A percentile compares a stretch with the other conserved stretches of the same genome.
These are phyloP conservation scores for Botryotinia convoluta DNA, from an alignment of 2,329 filamentous ascomycete genomes.

Conservation along the genomic window DNA sequence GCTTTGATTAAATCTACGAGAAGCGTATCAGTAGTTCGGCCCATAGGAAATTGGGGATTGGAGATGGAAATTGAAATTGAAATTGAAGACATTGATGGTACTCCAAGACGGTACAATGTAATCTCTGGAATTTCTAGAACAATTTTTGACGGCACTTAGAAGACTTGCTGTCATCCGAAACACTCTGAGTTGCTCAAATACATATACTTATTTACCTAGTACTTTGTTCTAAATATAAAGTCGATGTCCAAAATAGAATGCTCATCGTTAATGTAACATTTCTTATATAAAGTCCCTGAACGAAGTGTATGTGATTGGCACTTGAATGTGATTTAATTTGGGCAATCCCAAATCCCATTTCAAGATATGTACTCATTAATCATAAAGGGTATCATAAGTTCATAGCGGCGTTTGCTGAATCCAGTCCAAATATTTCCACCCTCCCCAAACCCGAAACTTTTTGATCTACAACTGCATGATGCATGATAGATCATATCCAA, in stretches of 20 bases:
- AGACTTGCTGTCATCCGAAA: not conserved
- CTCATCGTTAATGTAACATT: not conserved
- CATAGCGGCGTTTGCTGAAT: not conserved
- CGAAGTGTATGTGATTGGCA: not conserved
- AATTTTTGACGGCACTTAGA: not conserved
- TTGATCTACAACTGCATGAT: not conserved
- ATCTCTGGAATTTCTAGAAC: constrained; percentile 5
- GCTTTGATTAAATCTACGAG: not conserved
- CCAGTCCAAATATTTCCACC: not conserved
- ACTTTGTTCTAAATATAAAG: not conserved
- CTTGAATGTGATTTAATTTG: not conserved
- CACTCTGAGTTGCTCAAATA: not conserved
- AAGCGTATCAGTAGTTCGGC: not conserved
- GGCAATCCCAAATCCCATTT: not conserved
- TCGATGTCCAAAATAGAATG: not conserved
- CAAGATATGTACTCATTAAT: not conserved
- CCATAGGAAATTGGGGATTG: not conserved
- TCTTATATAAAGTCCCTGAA: not conserved
- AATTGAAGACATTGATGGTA: not conserved
- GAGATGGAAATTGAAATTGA: not conserved
- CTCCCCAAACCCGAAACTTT: not conserved
- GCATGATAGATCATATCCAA: not conserved
- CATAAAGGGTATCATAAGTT: constrained; percentile 12
- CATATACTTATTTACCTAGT: not conserved
- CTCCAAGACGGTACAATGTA: not conserved